phyloP scores from a whole-genome alignment of 2,329 filamentous ascomycete genomes.

The Alternaria ventricosa region DNA sequence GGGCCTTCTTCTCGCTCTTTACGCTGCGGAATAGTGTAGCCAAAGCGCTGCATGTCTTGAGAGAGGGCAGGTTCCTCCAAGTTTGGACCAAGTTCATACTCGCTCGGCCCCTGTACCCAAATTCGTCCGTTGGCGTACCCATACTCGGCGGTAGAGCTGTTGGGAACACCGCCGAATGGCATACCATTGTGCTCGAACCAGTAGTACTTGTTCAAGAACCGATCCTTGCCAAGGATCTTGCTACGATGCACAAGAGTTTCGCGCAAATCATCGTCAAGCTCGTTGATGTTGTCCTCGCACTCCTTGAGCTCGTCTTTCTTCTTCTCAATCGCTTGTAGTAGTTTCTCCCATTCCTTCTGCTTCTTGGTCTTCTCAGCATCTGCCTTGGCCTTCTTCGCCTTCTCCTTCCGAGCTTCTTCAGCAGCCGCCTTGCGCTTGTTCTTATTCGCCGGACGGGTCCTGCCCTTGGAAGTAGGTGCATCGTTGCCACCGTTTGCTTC shows the following conservation, averaged over 20 bases:
- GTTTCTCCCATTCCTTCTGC: constrained; percentile 85
- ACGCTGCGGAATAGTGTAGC: constrained; percentile 83
- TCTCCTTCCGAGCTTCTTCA: constrained; percentile 64
- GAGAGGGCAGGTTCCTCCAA: constrained; percentile 67
- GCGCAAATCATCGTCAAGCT: constrained; percentile 88
- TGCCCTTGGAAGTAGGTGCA: constrained; percentile 66
- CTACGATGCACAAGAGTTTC: constrained; percentile 94
- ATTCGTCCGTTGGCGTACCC: constrained; percentile 93
- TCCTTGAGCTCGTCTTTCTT: constrained; percentile 80
- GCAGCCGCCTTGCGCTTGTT: constrained; percentile 77
- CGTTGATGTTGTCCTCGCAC: constrained; percentile 83
- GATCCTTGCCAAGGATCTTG: constrained; percentile 86
- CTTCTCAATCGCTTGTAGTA: constrained; percentile 87
- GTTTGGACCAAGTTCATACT: constrained; percentile 71
- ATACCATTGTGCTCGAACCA: constrained; percentile 99
- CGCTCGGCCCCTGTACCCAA: constrained; percentile 95
- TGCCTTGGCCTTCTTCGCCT: constrained; percentile 68
- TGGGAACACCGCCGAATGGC: constrained; percentile 88
- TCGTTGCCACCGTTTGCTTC: constrained; percentile 68
- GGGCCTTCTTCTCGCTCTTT: constrained; percentile 84
- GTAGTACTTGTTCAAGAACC: constrained; percentile 98
- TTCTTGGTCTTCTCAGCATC: constrained; percentile 70
- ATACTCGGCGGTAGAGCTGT: constrained; percentile 84
- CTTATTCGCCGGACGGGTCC: constrained; percentile 64
- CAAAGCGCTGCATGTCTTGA: constrained; percentile 77